Conservation (phyloP, 352 stramenopile species). For the Plasmopara muralis region DNA sequence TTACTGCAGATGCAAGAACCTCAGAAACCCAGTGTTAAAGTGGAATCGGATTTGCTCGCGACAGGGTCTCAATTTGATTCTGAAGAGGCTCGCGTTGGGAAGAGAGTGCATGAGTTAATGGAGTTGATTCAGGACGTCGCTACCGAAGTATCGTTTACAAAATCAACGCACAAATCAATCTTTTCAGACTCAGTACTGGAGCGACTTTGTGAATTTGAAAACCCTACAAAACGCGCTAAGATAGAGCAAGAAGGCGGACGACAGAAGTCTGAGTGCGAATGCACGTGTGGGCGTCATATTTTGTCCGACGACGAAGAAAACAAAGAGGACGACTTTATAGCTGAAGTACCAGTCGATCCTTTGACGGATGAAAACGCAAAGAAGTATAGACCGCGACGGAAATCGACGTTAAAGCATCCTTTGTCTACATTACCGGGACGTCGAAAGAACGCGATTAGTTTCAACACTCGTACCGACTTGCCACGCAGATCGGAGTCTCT, state of each 20-base stretch:
- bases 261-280: constrained; percentile 28
- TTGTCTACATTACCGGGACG: constrained; percentile 19
- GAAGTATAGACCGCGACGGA: constrained; percentile 17
- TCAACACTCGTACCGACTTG: constrained; percentile 25
- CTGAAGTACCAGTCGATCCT: background rate
- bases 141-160: constrained; percentile 36
- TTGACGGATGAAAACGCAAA: constrained; percentile 11
- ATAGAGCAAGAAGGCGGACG: constrained; percentile 35
- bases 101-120: constrained; percentile 45
- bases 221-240: constrained; percentile 33
- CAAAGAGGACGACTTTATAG: constrained; percentile 8
- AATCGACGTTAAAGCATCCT: constrained; percentile 27
- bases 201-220: constrained; percentile 36
- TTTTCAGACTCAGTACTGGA: constrained; percentile 19
- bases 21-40: background rate
- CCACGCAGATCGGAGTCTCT: constrained; percentile 29
- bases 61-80: constrained; percentile 36
- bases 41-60: background rate
- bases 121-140: constrained; percentile 54
- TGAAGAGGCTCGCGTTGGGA: constrained; percentile 42
- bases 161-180: constrained; percentile 8
- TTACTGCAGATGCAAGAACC: constrained; percentile 17
- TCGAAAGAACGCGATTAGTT: constrained; percentile 46
- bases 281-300: constrained; percentile 40
- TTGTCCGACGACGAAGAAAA: constrained; percentile 25